These are phyloP conservation scores for Diplodia corticola DNA, from an alignment of 2,329 filamentous ascomycete genomes.

Conservation along the genomic window DNA sequence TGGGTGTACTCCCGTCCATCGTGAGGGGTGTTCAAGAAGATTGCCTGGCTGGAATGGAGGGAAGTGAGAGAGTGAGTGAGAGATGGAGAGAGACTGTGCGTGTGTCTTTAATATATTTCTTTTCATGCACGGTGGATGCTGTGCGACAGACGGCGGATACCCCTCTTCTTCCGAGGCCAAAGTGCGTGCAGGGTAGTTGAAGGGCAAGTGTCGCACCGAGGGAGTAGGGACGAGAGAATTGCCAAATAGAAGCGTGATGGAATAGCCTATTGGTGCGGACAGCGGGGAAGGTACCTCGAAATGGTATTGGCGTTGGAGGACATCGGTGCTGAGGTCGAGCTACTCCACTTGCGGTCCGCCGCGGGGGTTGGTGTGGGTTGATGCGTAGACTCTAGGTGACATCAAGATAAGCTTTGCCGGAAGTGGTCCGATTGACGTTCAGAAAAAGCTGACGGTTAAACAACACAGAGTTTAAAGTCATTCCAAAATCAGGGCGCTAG, in stretches of 20 bases:
- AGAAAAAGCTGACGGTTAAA: neutral
- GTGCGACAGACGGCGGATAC: neutral
- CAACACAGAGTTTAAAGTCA: neutral
- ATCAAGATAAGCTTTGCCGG: neutral
- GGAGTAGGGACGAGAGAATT: neutral
- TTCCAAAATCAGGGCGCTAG: no score
- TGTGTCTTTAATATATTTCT: neutral
- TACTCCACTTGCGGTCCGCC: neutral
- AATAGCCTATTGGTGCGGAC: neutral
- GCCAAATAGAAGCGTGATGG: neutral
- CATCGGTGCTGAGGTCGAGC: neutral
- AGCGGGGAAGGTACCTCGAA: neutral
- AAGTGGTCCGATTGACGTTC: neutral
- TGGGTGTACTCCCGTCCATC: neutral
- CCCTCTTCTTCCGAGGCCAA: neutral
- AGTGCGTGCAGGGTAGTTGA: neutral
- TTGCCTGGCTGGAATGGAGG: no score
- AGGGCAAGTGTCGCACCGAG: neutral
- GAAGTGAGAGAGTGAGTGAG: no score
- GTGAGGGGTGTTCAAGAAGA: no score
- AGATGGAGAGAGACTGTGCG: rapidly evolving
- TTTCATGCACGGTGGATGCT: neutral
- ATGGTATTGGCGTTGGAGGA: neutral
- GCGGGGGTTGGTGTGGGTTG: neutral
- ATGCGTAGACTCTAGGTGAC: neutral